Evolutionary conservation across 2,329 filamentous ascomycete species (phyloP), one percentile per base, ranked within the genome.

Genomic region (Xylaria sp.): DNA sequence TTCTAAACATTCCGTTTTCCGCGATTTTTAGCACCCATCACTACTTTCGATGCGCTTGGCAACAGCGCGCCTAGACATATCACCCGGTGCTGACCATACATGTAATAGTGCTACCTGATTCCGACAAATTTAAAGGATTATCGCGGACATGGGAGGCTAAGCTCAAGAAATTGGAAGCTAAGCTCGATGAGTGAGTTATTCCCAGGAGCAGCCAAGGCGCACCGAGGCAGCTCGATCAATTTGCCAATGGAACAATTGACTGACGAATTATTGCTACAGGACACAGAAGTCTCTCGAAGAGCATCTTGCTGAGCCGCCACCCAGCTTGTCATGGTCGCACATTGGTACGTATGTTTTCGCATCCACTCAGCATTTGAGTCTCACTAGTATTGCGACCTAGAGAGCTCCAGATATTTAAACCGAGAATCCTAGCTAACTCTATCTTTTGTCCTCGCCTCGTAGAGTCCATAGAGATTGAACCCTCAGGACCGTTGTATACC

Each of bases 401-500:
- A 10, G 32, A 51, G 21, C 29, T 32, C 25, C 6, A 50, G 37
- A 27, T 9, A 16, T 16, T 25, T 13, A 10, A 59, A 42, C 29
- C 55, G 29, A 53, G 44, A 18, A 60, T 27, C 3, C 32, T 53
- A 3, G 48, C 69, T 69, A 58, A 69, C 54, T 13, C 16, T 23
- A 10, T 10, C n/a, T 23, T 13, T 25, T n/a, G n/a, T 32, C 25
- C 3, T 51, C 40, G 18, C 44, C 1, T 37, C 4, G 35, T 32
- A 71, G 73, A 75, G 63, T 66, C 69, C 0, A 66, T 72, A 35
- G 73, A 75, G 57, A 76, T 76, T 63, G 73, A 76, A 59, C 75
- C 75, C 3, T 54, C 64, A 25, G 74, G 73, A 16, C 69, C 71
- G 16, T 40, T 74, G 2, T 74, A 74, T 54, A 69, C 69, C 18